A percentile compares a stretch with the other conserved stretches of the same genome.
Evolutionary conservation across 1,284 basidiomycete genomes (phyloP).

Genomic region (Mycosarcoma maydis): DNA sequence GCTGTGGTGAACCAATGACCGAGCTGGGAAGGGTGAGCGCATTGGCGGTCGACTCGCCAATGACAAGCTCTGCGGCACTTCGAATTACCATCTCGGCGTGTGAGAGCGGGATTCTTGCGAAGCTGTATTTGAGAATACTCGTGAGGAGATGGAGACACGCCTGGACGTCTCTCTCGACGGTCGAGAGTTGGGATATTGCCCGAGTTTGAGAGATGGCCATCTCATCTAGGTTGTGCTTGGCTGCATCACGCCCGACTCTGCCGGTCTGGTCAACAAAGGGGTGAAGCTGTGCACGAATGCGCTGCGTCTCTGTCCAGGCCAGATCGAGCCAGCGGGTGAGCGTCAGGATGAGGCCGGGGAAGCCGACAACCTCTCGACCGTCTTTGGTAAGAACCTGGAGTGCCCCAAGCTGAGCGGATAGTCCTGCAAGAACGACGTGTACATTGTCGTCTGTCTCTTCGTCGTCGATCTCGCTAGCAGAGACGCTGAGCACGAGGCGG

Average conservation of each 20-base stretch:
- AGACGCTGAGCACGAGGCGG: conserved; percentile 51
- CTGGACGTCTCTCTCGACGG: conserved; percentile 52
- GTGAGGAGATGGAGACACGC: conserved; percentile 54
- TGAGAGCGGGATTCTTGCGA: conserved; percentile 50
- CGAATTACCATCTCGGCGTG: conserved; percentile 52
- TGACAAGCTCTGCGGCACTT: conserved; percentile 45
- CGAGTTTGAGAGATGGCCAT: conserved; percentile 13
- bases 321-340: conserved; percentile 51
- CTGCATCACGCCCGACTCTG: conserved; percentile 11
- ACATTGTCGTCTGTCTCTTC: conserved; percentile 34
- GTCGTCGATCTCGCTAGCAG: conserved; percentile 34
- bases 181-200: conserved; percentile 25
- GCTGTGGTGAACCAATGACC: conserved; percentile 26
- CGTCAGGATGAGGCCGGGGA: conserved; percentile 50
- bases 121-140: conserved; percentile 62
- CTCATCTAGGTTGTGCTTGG: conserved; percentile 10
- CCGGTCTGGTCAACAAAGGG: conserved; percentile 15
- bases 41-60: conserved; percentile 31
- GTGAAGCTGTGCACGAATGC: conserved; percentile 38
- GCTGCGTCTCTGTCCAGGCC: conserved; percentile 57
- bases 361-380: conserved; percentile 60
- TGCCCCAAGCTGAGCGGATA: conserved; percentile 54
- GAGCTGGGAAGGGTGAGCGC: conserved; percentile 24
- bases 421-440: conserved; percentile 27
- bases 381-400: conserved; percentile 61